Evolutionary conservation across 148 eudicot genomes (phyloP), one percentile per base, ranked within the genome.

Genomic region (Persicaria maculosa): DNA sequence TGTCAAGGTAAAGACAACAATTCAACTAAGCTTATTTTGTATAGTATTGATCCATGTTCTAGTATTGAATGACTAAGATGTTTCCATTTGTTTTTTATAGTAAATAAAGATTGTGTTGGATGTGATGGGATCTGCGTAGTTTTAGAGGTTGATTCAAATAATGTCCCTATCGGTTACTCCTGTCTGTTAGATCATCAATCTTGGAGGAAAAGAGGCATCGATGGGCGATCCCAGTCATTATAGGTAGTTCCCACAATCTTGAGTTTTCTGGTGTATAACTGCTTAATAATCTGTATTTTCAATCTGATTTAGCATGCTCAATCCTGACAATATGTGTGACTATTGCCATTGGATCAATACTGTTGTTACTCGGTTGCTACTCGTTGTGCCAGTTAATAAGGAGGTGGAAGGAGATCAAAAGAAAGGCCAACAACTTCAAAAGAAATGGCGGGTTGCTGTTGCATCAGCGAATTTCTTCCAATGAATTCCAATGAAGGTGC

Each of bases 371-470:
- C 1, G 57, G 74, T 47, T 71, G 55, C 16, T 19, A 9, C 36
- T 71, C 16, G 74, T 22, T 71, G 16, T 71, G 2, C 44, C n/a
- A 44, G 31, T 71, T 71, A 5, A 50, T 48, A 11, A 20, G 17
- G 57, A 71, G n/a, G 47, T 50, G 55, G 55, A 71, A 47, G 57
- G 74, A 71, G 55, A 47, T 50, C 2, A 71, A 40, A 71, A 48
- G 57, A 48, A 74, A 71, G 48, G 75, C 59, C 12, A 72, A 12
- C 14, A 52, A 77, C 68, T 83, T 80, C 44, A 50, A 83, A 78
- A 64, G 76, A 43, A 83, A 80, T 71, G 84, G 84, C 4, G 84
- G 84, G 6, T 59, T 83, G 48, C 19, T 83, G 46, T 57, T 83
- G 62, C 77, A 73, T 19, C 81, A 80, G 65, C 81, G 80, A 75